Evolutionary conservation across 1,139 yeast species (phyloP).

Genomic region (Kurtzmaniella quercitrusa): DNA sequence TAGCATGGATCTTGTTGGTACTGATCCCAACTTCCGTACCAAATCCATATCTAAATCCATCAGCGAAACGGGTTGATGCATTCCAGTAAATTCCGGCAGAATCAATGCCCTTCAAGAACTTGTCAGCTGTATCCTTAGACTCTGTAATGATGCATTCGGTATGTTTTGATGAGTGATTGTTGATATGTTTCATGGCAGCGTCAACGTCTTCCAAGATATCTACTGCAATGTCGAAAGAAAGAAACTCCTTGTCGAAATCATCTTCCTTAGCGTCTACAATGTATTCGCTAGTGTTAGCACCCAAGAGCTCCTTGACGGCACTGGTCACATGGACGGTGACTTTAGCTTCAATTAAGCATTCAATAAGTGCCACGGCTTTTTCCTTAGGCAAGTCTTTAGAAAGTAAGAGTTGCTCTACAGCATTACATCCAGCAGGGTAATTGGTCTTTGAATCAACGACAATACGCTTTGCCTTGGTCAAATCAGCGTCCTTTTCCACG

Average conservation of each 20-base stretch:
- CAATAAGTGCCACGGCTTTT: slow-evolving; percentile 40
- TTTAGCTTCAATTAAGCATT: slow-evolving; percentile 53
- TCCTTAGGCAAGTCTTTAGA: slow-evolving; percentile 46
- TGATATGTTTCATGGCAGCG: slow-evolving; percentile 80
- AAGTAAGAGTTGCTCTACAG: slow-evolving; percentile 80
- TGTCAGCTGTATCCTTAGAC: slow-evolving; percentile 61
- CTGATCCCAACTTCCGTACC: slow-evolving; percentile 99
- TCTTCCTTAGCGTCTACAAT: slow-evolving; percentile 39
- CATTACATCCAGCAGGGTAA: slow-evolving; percentile 98
- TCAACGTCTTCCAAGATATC: slow-evolving; percentile 53
- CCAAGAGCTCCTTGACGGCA: slow-evolving; percentile 34
- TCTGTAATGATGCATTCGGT: slow-evolving; percentile 91
- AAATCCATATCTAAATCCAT: slow-evolving; percentile 96
- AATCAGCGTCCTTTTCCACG: slow-evolving; percentile 71
- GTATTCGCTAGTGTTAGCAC: slow-evolving; percentile 14
- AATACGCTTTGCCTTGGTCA: slow-evolving; percentile 69
- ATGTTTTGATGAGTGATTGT: slow-evolving; percentile 89
- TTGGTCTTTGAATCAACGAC: slow-evolving; percentile 87
- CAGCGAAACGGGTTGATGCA: slow-evolving; percentile 94
- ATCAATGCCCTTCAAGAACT: slow-evolving; percentile 80
- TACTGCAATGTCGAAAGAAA: slow-evolving; percentile 79
- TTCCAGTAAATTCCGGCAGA: slow-evolving; percentile 99
- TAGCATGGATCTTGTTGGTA: slow-evolving; percentile 93
- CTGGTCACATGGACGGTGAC: slow-evolving; percentile 70
- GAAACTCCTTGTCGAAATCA: slow-evolving; percentile 80